A percentile compares a stretch with the other conserved stretches of the same genome.
phyloP scores from a whole-genome alignment of 2,329 filamentous ascomycete genomes.

The Botrytis fragariae region DNA sequence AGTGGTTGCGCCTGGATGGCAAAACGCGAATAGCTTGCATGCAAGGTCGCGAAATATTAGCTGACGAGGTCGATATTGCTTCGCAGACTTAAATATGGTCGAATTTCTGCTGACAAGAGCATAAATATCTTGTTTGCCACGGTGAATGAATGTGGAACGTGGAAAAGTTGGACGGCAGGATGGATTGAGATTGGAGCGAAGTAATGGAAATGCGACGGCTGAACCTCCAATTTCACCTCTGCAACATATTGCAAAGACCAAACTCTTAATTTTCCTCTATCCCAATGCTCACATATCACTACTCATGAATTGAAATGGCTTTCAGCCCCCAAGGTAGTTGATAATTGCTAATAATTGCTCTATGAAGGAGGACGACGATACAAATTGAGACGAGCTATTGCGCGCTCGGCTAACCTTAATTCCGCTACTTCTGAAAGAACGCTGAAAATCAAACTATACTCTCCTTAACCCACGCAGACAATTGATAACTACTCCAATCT shows the following conservation, averaged over 20 bases:
- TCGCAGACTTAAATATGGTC: conserved; percentile 4
- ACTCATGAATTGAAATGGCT: conserved; percentile 27
- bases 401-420: conserved; percentile 20
- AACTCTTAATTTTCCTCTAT: conserved; percentile 10
- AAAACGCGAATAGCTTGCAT: conserved; percentile 13
- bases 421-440: conserved; percentile 28
- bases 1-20: conserved; percentile 26
- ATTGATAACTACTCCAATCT: conserved; percentile 18
- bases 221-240: conserved; percentile 28
- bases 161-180: conserved; percentile 20
- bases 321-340: conserved; percentile 29
- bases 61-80: conserved; percentile 14
- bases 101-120: conserved; percentile 25
- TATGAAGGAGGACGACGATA: conserved; percentile 32
- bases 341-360: conserved; percentile 34
- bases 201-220: conserved; percentile 15
- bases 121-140: conserved; percentile 28
- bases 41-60: conserved; percentile 22
- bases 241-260: conserved; percentile 27
- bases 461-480: conserved; percentile 17
- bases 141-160: conserved; percentile 25
- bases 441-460: conserved; percentile 19
- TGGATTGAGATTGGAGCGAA: conserved; percentile 14
- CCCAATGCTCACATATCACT: conserved; percentile 33
- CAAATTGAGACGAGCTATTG: conserved; percentile 23